phyloP scores from a whole-genome alignment of 2,329 filamentous ascomycete genomes.

The Calonectria pseudoturangicola region DNA sequence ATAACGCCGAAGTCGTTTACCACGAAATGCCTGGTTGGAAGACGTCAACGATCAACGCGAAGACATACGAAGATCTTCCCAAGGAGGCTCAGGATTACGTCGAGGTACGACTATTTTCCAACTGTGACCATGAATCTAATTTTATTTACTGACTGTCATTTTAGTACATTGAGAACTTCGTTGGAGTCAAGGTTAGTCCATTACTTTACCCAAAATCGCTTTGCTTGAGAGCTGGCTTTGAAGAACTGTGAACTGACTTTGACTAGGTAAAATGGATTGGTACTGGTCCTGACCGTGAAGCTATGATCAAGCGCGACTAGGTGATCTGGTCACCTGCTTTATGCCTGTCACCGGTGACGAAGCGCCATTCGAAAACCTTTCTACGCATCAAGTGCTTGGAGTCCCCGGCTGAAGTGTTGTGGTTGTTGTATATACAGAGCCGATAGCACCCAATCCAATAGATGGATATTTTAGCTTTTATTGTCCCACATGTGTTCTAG shows the following conservation, averaged over 20 bases:
- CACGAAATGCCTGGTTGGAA: constrained; percentile 40
- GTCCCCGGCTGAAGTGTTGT: no score
- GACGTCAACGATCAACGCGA: constrained; percentile 36
- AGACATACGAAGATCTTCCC: constrained; percentile 40
- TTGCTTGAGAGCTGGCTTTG: background rate
- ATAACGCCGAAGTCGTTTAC: no score
- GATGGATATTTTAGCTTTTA: no score
- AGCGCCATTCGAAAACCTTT: no score
- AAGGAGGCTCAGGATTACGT: constrained; percentile 38
- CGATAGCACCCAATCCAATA: no score
- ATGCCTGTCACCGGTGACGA: no score
- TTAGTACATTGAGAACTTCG: constrained; percentile 28
- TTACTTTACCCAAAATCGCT: background rate
- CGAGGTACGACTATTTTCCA: constrained; percentile 26
- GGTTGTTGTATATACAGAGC: no score
- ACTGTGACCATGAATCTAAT: constrained; percentile 12
- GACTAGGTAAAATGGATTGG: constrained; percentile 45
- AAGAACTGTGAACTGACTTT: constrained; percentile 25
- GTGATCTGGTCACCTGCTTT: no score
- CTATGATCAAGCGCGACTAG: constrained; percentile 41
- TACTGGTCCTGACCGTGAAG: constrained; percentile 46
- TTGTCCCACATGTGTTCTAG: no score
- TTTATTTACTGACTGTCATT: background rate
- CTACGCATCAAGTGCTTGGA: no score
- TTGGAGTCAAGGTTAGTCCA: constrained; percentile 26